These are phyloP conservation scores for Lodderomyces jiufengensis DNA, from an alignment of 1,139 yeast genomes.

Conservation along the genomic window DNA sequence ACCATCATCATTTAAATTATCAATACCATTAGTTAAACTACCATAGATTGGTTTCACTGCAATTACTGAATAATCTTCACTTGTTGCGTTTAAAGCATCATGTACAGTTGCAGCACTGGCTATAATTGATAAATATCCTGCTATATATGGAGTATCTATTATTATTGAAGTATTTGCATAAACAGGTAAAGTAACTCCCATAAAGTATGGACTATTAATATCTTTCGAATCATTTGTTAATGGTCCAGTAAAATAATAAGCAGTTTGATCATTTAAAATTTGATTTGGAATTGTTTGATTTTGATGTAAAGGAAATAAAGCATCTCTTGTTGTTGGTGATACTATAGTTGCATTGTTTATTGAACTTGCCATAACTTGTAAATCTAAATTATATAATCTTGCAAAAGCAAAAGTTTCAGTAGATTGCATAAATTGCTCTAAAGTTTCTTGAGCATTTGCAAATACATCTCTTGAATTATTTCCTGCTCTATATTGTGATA, in stretches of 20 bases:
- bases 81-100: conserved; percentile 45
- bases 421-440: conserved; percentile 61
- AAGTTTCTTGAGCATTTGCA: conserved; percentile 38
- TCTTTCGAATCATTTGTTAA: conserved; percentile 33
- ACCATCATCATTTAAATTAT: conserved; percentile 7
- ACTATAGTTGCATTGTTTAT: conserved; percentile 29
- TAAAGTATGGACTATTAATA: conserved; percentile 33
- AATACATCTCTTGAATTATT: conserved; percentile 47
- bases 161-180: conserved; percentile 71
- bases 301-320: conserved; percentile 51
- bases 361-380: conserved; percentile 33
- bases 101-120: conserved; percentile 55
- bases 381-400: conserved; percentile 58
- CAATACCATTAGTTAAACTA: conserved; percentile 11
- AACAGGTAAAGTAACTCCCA: conserved; percentile 68
- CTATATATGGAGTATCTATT: conserved; percentile 51
- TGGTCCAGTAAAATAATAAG: conserved; percentile 60
- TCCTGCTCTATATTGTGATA: conserved; percentile 68
- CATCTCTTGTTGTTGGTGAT: conserved; percentile 29
- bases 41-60: conserved; percentile 33
- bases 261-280: conserved; percentile 18
- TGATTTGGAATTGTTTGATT: conserved; percentile 42
- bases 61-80: conserved; percentile 31
- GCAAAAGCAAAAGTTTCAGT: conserved; percentile 65
- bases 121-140: conserved; percentile 71